These are phyloP conservation scores for Loxodes magnus DNA, from an alignment of 73 alveolate genomes.

Conservation along the genomic window DNA sequence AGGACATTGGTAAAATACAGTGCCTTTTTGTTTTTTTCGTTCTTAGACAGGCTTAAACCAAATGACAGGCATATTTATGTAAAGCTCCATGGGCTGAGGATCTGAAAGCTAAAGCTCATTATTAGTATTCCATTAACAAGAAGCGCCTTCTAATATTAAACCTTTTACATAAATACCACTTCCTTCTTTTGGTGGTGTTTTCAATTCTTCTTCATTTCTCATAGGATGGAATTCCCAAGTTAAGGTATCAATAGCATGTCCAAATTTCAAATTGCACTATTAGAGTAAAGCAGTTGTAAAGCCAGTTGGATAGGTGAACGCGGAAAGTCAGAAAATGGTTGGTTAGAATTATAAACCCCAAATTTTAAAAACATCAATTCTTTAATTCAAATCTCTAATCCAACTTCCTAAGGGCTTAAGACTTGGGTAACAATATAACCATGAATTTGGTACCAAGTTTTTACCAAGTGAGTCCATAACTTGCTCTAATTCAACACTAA, in stretches of 20 bases:
- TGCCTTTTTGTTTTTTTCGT: slow-evolving; percentile 7
- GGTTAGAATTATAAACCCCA: slow-evolving; percentile 91
- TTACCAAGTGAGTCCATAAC: slow-evolving; percentile 83
- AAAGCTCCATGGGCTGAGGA: slow-evolving; percentile 97
- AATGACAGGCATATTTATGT: slow-evolving; percentile 87
- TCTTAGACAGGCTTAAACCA: slow-evolving; percentile 58
- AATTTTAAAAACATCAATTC: slow-evolving; percentile 85
- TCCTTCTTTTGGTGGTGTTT: slow-evolving; percentile 68
- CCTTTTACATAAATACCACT: slow-evolving; percentile 70
- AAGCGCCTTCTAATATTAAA: slow-evolving; percentile 92
- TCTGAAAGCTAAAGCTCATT: slow-evolving; percentile 80
- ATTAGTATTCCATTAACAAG: slow-evolving; percentile 95
- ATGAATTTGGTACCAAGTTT: slow-evolving; percentile 82
- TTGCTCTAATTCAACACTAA: slow-evolving; percentile 93
- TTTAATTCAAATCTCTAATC: slow-evolving; percentile 87
- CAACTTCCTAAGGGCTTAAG: slow-evolving; percentile 96
- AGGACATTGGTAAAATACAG: slow-evolving; percentile 76
- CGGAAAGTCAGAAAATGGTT: slow-evolving; percentile 89
- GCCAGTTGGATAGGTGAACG: slow-evolving; percentile 97
- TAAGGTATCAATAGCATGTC: slow-evolving; percentile 82
- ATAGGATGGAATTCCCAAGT: slow-evolving; percentile 53
- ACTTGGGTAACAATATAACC: slow-evolving; percentile 90
- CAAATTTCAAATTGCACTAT: slow-evolving; percentile 73
- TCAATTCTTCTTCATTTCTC: slow-evolving; percentile 41
- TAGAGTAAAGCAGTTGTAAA: slow-evolving; percentile 98